Conservation (phyloP, 2,329 filamentous ascomycete species). For the Neopestalotiopsis sp. region DNA sequence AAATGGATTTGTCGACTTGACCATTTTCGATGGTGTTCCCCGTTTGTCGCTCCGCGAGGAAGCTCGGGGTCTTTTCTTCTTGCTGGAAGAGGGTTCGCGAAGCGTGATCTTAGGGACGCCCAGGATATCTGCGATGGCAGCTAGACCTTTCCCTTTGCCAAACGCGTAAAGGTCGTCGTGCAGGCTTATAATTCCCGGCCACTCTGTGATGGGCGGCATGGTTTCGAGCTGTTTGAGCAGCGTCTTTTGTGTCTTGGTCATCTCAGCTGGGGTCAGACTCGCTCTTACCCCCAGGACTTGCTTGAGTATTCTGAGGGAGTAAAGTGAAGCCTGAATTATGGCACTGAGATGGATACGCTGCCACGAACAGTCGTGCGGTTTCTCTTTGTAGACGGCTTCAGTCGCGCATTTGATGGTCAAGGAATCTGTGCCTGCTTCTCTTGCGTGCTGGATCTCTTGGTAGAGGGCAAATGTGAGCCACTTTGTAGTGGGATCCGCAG, state of each 20-base stretch:
- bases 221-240: slow-evolving; percentile 13
- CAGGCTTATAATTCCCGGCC: slow-evolving; percentile 9
- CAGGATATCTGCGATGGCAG: slow-evolving; percentile 10
- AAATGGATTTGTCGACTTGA: slow-evolving; percentile 5
- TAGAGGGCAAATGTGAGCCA: slow-evolving; percentile 44
- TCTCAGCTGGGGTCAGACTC: neutral
- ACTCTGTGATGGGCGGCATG: slow-evolving; percentile 18
- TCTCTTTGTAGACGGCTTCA: slow-evolving; percentile 31
- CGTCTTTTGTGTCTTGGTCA: slow-evolving; percentile 3
- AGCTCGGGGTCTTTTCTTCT: neutral
- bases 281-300: slow-evolving; percentile 46
- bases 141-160: neutral
- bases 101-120: slow-evolving; percentile 9
- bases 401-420: slow-evolving; percentile 36
- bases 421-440: slow-evolving; percentile 35
- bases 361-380: slow-evolving; percentile 52
- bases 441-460: slow-evolving; percentile 40
- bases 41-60: neutral
- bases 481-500: slow-evolving; percentile 24
- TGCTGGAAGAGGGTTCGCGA: neutral
- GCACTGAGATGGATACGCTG: slow-evolving; percentile 64
- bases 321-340: slow-evolving; percentile 63
- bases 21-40: neutral
- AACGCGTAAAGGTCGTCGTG: slow-evolving; percentile 4
- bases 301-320: slow-evolving; percentile 62